phyloP scores from a whole-genome alignment of 305 asterid genomes.

The Fraxinus sp. region DNA sequence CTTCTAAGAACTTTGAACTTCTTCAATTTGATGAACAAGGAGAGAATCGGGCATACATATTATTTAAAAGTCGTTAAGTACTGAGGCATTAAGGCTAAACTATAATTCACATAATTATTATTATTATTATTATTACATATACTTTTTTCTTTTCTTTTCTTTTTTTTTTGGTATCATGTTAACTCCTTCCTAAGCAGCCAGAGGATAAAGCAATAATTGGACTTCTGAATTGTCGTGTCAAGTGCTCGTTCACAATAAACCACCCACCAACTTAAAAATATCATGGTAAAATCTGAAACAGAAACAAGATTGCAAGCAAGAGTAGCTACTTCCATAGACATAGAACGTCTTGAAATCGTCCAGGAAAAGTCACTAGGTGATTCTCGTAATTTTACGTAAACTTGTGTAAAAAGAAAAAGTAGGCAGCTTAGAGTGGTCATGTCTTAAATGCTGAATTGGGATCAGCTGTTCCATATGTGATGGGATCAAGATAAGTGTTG shows the following conservation, averaged over 20 bases:
- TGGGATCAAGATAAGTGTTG: background rate
- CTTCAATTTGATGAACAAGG: background rate
- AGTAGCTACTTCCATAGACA: background rate
- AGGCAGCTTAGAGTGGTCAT: background rate
- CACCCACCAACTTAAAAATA: background rate
- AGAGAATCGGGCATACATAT: background rate
- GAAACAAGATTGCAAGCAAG: background rate
- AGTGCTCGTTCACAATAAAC: background rate
- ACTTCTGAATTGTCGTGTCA: background rate
- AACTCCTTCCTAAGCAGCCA: background rate
- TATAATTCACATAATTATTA: background rate
- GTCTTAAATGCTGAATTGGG: background rate
- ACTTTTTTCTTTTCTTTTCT: no score
- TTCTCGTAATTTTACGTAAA: background rate
- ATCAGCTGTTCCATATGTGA: background rate
- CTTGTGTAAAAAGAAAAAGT: background rate
- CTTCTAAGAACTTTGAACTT: background rate
- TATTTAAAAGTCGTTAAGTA: background rate
- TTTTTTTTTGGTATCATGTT: no score
- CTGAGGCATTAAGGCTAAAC: background rate
- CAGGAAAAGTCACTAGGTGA: background rate
- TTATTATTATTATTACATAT: no score
- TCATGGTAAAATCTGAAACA: background rate
- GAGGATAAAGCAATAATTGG: background rate
- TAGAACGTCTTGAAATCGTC: background rate